Evolutionary conservation across 1,139 yeast genomes (phyloP).

Genomic region (Kurtzmaniella natalensis): DNA sequence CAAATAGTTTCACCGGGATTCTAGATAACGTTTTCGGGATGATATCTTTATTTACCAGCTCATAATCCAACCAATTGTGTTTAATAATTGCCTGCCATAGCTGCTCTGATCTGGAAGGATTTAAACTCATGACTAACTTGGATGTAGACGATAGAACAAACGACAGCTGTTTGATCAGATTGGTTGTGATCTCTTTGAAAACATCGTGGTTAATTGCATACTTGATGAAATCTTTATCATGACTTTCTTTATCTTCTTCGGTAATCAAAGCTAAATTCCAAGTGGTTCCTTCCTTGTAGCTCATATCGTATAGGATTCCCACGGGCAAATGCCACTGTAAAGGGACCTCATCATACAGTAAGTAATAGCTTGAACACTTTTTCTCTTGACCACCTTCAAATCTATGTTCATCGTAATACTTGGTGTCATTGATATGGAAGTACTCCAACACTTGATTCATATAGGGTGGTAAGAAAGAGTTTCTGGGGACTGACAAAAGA

Average conservation of each 20-base stretch:
- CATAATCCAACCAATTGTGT: slow-evolving; percentile 26
- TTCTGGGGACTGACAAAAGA: slow-evolving; percentile 31
- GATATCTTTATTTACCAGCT: slow-evolving; percentile 23
- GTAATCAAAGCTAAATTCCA: neutral
- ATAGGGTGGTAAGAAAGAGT: slow-evolving; percentile 55
- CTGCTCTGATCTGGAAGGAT: slow-evolving; percentile 52
- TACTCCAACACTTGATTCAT: slow-evolving; percentile 37
- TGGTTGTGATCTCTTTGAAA: slow-evolving; percentile 57
- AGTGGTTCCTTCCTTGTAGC: slow-evolving; percentile 16
- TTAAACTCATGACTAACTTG: slow-evolving; percentile 68
- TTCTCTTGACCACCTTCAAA: too few species aligned
- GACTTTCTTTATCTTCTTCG: neutral
- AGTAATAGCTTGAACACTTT: too few species aligned
- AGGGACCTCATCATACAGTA: slow-evolving; percentile 41
- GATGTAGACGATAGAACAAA: slow-evolving; percentile 70
- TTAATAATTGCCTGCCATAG: slow-evolving; percentile 52
- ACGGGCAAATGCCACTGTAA: slow-evolving; percentile 77
- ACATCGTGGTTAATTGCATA: neutral
- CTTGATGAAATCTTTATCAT: slow-evolving; percentile 16
- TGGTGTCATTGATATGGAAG: slow-evolving; percentile 30
- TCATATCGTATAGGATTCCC: slow-evolving; percentile 63
- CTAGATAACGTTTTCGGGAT: slow-evolving; percentile 29
- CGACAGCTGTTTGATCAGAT: slow-evolving; percentile 77
- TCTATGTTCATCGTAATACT: slow-evolving; percentile 58
- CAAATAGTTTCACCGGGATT: slow-evolving; percentile 59